Percentiles rank a stretch among this genome's conserved stretches.
Evolutionary conservation across 2,329 filamentous ascomycete species (phyloP).

Genomic region (Cadophora sp.): DNA sequence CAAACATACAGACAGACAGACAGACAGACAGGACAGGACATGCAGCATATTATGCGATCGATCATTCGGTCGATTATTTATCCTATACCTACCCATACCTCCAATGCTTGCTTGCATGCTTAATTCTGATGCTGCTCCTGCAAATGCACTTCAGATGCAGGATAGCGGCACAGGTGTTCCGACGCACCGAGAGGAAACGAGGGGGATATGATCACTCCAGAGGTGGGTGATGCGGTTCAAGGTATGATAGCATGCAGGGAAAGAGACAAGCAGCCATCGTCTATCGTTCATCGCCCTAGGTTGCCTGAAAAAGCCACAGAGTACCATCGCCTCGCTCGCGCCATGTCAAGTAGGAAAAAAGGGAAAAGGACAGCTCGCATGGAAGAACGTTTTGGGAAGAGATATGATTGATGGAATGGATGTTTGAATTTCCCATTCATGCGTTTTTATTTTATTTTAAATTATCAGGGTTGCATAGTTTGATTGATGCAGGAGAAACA

Average conservation of each 20-base stretch:
- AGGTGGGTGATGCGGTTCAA: conserved; percentile 1
- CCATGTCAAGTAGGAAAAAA: not conserved
- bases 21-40: no score
- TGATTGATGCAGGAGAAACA: not conserved
- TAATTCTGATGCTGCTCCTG: no score
- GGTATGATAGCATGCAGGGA: conserved; percentile 4
- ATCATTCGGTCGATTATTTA: no score
- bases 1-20: no score
- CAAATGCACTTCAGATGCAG: not conserved
- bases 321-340: conserved; percentile 9
- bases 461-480: not conserved
- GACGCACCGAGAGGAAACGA: conserved; percentile 7
- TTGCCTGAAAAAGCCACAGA: conserved; percentile 4
- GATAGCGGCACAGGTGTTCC: conserved; percentile 9
- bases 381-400: not conserved
- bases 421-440: not conserved
- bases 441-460: not conserved
- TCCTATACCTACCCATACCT: no score
- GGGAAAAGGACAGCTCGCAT: conserved; percentile 2
- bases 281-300: not conserved
- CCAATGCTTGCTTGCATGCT: no score
- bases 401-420: conserved; percentile 12
- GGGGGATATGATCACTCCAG: no score
- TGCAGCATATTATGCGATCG: no score
- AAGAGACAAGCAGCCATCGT: not conserved